A percentile compares a stretch with the other conserved stretches of the same genome.
Conservation (phyloP, 805 yeast species). For the Zygosaccharomyces pseudorouxii region DNA sequence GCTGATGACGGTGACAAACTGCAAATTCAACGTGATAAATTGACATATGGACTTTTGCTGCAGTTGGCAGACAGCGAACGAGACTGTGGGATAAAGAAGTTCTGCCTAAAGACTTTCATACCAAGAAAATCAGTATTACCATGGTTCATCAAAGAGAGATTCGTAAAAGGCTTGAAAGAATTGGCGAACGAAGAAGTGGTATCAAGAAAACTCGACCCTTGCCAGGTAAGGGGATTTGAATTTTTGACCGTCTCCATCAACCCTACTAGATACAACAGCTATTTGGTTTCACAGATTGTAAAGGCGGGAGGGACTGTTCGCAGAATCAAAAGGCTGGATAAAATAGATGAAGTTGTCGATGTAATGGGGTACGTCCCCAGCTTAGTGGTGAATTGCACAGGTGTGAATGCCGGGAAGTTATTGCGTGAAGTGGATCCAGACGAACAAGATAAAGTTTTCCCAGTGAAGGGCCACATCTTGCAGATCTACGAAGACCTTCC, state of each 20-base stretch:
- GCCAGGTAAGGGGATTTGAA: slow-evolving; percentile 39
- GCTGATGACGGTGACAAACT: slow-evolving; percentile 40
- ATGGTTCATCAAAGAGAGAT: slow-evolving; percentile 44
- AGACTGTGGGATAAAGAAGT: slow-evolving; percentile 43
- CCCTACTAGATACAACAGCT: slow-evolving; percentile 52
- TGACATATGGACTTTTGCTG: slow-evolving; percentile 45
- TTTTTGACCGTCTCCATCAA: slow-evolving; percentile 57
- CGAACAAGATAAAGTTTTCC: slow-evolving; percentile 36
- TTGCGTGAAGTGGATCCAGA: slow-evolving; percentile 41
- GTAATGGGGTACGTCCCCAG: slow-evolving; percentile 41
- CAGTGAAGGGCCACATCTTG: slow-evolving; percentile 59
- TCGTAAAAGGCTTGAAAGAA: slow-evolving; percentile 40
- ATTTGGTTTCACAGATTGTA: slow-evolving; percentile 43
- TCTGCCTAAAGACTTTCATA: slow-evolving; percentile 17
- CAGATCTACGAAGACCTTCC: slow-evolving; percentile 44
- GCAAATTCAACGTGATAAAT: slow-evolving; percentile 42
- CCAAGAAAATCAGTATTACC: slow-evolving; percentile 31
- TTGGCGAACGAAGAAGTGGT: slow-evolving; percentile 36
- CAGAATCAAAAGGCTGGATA: slow-evolving; percentile 38
- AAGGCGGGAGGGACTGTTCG: slow-evolving; percentile 46
- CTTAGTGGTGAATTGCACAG: slow-evolving; percentile 55
- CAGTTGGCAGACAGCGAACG: slow-evolving; percentile 46
- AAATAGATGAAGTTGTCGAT: slow-evolving; percentile 47
- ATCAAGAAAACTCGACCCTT: slow-evolving; percentile 31
- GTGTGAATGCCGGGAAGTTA: slow-evolving; percentile 41